Evolutionary conservation across 495 filamentous ascomycete species (phyloP), one percentile per base, ranked within the genome.

Genomic region (Neurospora sp.): DNA sequence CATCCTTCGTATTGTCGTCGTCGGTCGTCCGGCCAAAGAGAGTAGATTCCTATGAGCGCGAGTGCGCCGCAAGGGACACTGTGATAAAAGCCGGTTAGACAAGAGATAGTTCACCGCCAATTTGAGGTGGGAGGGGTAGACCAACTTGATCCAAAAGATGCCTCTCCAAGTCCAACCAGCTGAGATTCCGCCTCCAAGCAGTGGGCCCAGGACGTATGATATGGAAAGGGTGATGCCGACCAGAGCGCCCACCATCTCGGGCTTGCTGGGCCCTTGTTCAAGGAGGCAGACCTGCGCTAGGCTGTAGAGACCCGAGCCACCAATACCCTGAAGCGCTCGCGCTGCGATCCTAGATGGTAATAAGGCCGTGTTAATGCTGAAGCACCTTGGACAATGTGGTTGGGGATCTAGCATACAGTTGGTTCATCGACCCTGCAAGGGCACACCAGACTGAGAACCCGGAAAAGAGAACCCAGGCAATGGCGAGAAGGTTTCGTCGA

Each of bases 91-190:
- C 65, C 37, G 39, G 35, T 76, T 78, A 75, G 70, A 41, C 42
- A 40, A 18, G 9, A 39, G 2, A 0, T 18, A 3, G 1, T 0
- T 35, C 1, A 14, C 12, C 0, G 18, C 2, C 1, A 3, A n/a
- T 0, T 10, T 14, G 6, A n/a, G 4, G 37, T 31, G 9, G 42
- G 70, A 22, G 18, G n/a, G 40, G 22, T 40, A 37, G 8, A 77
- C 78, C 12, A 53, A 84, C 84, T 93, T 93, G 81, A 93, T 89
- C 88, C 88, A 93, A 78, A 91, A 93, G 39, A 86, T 86, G 85
- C 89, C 91, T 40, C 89, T 77, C 92, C 92, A 94, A 5, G 83
- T 83, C 16, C 89, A 83, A 4, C 84, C 81, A 65, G 90, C 82
- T 0, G 91, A 86, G 69, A 94, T 90, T 2, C 85, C 84, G 22